Evolutionary conservation across 2,329 filamentous ascomycete species (phyloP).

Genomic region (Geosmithia flava): DNA sequence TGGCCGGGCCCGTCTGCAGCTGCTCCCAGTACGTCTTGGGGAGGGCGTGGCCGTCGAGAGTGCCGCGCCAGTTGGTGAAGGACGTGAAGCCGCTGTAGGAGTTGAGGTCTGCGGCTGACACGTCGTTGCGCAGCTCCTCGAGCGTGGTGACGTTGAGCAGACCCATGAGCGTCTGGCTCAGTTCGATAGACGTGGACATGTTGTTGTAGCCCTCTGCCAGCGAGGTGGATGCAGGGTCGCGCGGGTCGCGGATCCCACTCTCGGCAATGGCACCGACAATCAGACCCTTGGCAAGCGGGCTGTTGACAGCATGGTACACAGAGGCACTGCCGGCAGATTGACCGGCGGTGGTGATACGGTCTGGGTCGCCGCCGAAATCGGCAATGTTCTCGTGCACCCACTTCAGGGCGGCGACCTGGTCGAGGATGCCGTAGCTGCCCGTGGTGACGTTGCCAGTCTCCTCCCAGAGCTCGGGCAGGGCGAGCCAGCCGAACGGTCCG

Average conservation of each 20-base stretch:
- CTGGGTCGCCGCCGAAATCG: constrained; percentile 34
- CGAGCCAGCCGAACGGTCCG: constrained; percentile 6
- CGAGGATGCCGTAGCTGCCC: constrained; percentile 5
- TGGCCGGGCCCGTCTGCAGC: constrained; percentile 3
- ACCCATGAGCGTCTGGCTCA: neutral
- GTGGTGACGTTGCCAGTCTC: constrained; percentile 15
- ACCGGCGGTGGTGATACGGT: constrained; percentile 34
- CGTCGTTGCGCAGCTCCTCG: constrained; percentile 1
- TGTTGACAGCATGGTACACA: constrained; percentile 8
- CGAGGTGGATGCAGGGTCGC: constrained; percentile 1
- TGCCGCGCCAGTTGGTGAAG: constrained; percentile 1
- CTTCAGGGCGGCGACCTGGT: constrained; percentile 20
- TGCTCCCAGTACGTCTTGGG: constrained; percentile 4
- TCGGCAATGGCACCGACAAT: constrained; percentile 5
- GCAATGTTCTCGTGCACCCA: constrained; percentile 40
- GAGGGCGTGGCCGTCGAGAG: constrained; percentile 3
- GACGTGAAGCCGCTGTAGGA: constrained; percentile 1
- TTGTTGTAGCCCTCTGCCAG: constrained; percentile 4
- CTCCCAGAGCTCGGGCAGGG: constrained; percentile 22
- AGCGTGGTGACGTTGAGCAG: constrained; percentile 1
- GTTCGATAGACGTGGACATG: neutral
- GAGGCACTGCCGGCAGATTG: constrained; percentile 9
- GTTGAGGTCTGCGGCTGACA: neutral
- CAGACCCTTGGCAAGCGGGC: constrained; percentile 2
- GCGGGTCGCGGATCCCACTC: constrained; percentile 4